phyloP scores from a whole-genome alignment of 2,329 filamentous ascomycete genomes.

The Xylaria polymorpha region DNA sequence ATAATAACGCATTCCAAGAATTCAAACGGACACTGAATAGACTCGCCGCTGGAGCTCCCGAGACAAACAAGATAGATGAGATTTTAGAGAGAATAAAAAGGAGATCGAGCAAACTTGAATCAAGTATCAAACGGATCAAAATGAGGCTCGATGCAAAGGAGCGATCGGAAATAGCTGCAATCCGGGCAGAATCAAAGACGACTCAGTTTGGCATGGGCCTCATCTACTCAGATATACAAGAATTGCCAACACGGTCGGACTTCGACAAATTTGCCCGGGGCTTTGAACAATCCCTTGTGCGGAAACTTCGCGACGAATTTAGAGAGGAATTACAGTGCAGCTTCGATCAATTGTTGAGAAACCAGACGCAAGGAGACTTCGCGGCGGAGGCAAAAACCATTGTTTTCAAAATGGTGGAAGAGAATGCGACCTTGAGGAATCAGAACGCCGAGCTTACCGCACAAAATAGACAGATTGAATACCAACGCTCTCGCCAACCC shows the following conservation, averaged over 20 bases:
- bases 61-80: conserved; percentile 21
- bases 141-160: conserved; percentile 24
- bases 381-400: conserved; percentile 19
- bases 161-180: conserved; percentile 22
- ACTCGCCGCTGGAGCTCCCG: conserved; percentile 13
- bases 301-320: conserved; percentile 1
- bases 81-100: conserved; percentile 16
- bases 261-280: not conserved
- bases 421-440: conserved; percentile 11
- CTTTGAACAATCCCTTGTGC: conserved; percentile 7
- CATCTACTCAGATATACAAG: conserved; percentile 3
- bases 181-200: not conserved
- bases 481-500: conserved; percentile 7
- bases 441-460: conserved; percentile 17
- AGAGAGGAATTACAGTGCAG: conserved; percentile 1
- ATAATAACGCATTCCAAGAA: conserved; percentile 2
- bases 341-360: not conserved
- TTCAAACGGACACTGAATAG: conserved; percentile 22
- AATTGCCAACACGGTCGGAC: conserved; percentile 12
- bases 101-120: conserved; percentile 16
- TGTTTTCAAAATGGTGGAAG: conserved; percentile 22
- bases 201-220: not conserved
- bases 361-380: conserved; percentile 16
- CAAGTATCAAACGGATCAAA: conserved; percentile 15
- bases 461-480: conserved; percentile 16